Conservation (phyloP, 2,329 filamentous ascomycete genomes). For the Colletotrichum cuscutae region DNA sequence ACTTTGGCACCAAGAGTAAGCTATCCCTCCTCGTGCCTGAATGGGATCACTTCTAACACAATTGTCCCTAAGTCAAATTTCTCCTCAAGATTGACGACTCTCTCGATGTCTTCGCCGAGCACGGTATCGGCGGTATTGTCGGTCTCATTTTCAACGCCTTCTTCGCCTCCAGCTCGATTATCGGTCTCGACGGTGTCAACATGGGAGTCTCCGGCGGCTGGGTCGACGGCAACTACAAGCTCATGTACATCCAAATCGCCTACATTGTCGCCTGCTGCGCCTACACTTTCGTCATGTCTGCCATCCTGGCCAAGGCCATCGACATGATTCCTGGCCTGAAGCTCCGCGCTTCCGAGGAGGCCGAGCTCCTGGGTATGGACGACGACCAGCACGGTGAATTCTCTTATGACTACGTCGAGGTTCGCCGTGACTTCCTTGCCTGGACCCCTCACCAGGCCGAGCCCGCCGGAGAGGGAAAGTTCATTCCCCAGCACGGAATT, state of each 20-base stretch:
- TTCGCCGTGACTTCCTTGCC: constrained; percentile 86
- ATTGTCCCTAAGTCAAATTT: constrained; percentile 60
- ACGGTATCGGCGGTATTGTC: constrained; percentile 75
- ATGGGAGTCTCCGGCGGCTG: constrained; percentile 74
- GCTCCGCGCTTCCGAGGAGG: constrained; percentile 83
- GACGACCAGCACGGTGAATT: constrained; percentile 92
- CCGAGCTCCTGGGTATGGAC: constrained; percentile 88
- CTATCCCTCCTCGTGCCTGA: background rate
- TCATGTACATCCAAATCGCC: constrained; percentile 83
- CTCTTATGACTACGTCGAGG: constrained; percentile 90
- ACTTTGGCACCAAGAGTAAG: constrained; percentile 72
- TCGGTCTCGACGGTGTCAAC: constrained; percentile 82
- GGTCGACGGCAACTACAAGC: constrained; percentile 78
- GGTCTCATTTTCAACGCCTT: constrained; percentile 79
- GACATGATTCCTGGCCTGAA: constrained; percentile 81
- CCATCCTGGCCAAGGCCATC: constrained; percentile 78
- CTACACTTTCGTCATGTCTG: constrained; percentile 80
- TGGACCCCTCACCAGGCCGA: constrained; percentile 83
- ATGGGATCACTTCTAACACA: background rate
- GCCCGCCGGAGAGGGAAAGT: constrained; percentile 65
- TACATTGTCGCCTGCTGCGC: constrained; percentile 74
- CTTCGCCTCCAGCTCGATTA: constrained; percentile 76
- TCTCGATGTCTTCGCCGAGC: constrained; percentile 78
- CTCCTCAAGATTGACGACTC: constrained; percentile 75
- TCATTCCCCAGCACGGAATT: constrained; percentile 78